Percentiles rank a stretch among this genome's conserved stretches.
phyloP scores from a whole-genome alignment of 768 basidiomycete genomes.

The Galerina sulciceps region DNA sequence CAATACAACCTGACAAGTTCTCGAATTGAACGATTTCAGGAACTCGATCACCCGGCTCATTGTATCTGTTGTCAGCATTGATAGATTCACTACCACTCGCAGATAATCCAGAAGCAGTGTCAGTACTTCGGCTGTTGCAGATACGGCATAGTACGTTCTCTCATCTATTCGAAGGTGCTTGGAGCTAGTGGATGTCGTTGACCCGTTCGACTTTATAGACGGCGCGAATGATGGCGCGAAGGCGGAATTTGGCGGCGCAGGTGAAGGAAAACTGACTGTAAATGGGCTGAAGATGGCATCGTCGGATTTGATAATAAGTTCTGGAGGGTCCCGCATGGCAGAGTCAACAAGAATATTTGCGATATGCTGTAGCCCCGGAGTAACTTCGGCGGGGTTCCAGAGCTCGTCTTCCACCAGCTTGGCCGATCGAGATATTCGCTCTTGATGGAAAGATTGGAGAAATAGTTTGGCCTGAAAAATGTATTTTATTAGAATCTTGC shows the following conservation, averaged over 20 bases:
- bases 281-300: constrained; percentile 29
- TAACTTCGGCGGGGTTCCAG: constrained; percentile 85
- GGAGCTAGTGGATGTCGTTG: constrained; percentile 30
- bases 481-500: constrained; percentile 10
- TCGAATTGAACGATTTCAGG: constrained; percentile 95
- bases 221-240: constrained; percentile 11
- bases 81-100: constrained; percentile 83
- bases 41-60: constrained; percentile 96
- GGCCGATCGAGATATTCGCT: constrained; percentile 77
- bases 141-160: constrained; percentile 81
- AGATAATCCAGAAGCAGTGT: constrained; percentile 83
- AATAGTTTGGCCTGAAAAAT: constrained; percentile 78
- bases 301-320: constrained; percentile 50
- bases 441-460: constrained; percentile 84
- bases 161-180: constrained; percentile 84
- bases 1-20: constrained; percentile 97
- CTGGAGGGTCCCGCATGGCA: constrained; percentile 81
- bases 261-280: constrained; percentile 17
- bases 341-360: constrained; percentile 77
- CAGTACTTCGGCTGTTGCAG: constrained; percentile 80
- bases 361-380: constrained; percentile 66
- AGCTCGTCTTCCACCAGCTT: constrained; percentile 95
- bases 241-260: constrained; percentile 12
- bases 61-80: constrained; percentile 90
- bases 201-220: not conserved